Evolutionary conservation across 2,329 filamentous ascomycete genomes (phyloP).

Genomic region (Phialophora verrucosa): DNA sequence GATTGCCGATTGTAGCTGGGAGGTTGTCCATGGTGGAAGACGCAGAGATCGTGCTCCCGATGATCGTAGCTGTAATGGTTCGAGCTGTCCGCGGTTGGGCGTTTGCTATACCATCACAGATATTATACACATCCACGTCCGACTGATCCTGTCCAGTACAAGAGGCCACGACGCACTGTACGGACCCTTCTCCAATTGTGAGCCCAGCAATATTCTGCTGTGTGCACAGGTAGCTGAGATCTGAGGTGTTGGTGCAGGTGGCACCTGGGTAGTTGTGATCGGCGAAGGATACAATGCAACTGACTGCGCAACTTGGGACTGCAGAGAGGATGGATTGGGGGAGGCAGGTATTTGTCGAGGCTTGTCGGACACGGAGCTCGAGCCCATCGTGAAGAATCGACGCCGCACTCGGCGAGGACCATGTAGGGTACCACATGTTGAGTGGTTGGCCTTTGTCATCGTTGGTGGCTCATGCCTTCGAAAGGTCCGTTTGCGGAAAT

Average conservation of each 20-base stretch:
- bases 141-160: slow-evolving; percentile 58
- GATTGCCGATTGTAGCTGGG: slow-evolving; percentile 26
- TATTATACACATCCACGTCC: slow-evolving; percentile 56
- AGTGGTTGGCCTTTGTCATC: slow-evolving; percentile 32
- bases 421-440: slow-evolving; percentile 29
- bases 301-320: slow-evolving; percentile 60
- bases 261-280: slow-evolving; percentile 61
- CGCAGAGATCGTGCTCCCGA: slow-evolving; percentile 49
- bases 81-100: slow-evolving; percentile 64
- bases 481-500: slow-evolving; percentile 31
- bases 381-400: slow-evolving; percentile 16
- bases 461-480: slow-evolving; percentile 27
- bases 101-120: slow-evolving; percentile 61
- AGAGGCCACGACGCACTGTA: slow-evolving; percentile 68
- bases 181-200: slow-evolving; percentile 73
- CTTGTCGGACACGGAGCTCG: slow-evolving; percentile 23
- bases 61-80: slow-evolving; percentile 64
- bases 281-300: slow-evolving; percentile 69
- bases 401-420: slow-evolving; percentile 27
- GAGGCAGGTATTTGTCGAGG: slow-evolving; percentile 35
- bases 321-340: slow-evolving; percentile 32
- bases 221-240: slow-evolving; percentile 69
- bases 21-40: slow-evolving; percentile 42
- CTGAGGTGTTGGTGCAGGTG: slow-evolving; percentile 57
- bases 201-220: slow-evolving; percentile 65